phyloP scores from a whole-genome alignment of 345 rosid genomes.

The Corchorus olitorius region DNA sequence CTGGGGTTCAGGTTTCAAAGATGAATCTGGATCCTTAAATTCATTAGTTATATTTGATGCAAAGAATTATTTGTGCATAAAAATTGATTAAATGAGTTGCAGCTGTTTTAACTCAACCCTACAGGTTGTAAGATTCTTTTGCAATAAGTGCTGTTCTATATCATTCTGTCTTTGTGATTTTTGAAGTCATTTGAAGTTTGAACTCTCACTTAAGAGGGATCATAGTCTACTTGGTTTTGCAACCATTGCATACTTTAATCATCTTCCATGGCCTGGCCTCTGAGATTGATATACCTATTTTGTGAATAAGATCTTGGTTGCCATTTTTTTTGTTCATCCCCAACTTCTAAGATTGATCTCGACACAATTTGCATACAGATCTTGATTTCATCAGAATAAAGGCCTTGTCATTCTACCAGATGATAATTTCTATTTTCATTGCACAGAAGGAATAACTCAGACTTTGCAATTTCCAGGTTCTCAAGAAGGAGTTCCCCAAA shows the following conservation, averaged over 20 bases:
- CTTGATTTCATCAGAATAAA: not conserved
- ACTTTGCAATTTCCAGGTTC: slow-evolving; percentile 51
- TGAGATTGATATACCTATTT: not conserved
- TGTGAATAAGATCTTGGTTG: not conserved
- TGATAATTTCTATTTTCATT: not conserved
- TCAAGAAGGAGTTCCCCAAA: slow-evolving; percentile 77
- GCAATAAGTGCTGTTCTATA: not conserved
- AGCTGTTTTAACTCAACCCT: not conserved
- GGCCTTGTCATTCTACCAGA: not conserved
- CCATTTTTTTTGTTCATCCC: not conserved
- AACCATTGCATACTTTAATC: not conserved
- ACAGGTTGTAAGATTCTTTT: not conserved
- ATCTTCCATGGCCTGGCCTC: not conserved
- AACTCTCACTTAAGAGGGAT: slow-evolving; percentile 12
- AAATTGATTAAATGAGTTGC: not conserved
- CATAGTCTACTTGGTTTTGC: not conserved
- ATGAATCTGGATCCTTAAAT: not conserved
- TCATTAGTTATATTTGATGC: not conserved
- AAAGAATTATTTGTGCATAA: not conserved
- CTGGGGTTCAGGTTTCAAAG: not conserved
- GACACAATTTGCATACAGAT: not conserved
- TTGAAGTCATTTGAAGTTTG: slow-evolving; percentile 16
- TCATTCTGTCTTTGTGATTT: not conserved
- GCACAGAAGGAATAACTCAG: not conserved
- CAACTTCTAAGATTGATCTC: not conserved